Evolutionary conservation across 2,329 filamentous ascomycete genomes (phyloP), one percentile per base, ranked within the genome.

Genomic region (Pseudogymnoascus sp.): DNA sequence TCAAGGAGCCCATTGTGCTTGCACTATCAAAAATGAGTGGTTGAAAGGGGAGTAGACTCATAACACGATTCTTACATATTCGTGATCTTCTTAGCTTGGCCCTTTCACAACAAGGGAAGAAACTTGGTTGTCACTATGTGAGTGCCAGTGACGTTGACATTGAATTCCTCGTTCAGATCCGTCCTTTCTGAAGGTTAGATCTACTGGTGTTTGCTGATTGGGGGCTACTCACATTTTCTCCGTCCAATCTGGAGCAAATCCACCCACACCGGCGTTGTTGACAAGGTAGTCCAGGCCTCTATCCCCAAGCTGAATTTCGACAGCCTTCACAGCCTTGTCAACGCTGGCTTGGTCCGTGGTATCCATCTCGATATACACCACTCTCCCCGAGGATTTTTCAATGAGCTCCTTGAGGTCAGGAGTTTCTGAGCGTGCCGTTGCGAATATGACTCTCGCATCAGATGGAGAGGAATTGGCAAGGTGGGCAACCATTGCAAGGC

Each of bases 401-500:
- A 61, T 16, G 7, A 61, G 25, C 2, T 61, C 28, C 9, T 61
- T 39, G 35, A 61, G 38, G 0, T n/a, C 59, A 22, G 59, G 38
- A 5, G 38, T 30, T 7, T 61, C 16, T n/a, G 28, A 42, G 14
- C 59, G 59, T 9, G 38, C 28, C 16, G 59, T 55, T 30, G 59
- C 59, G 2, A 61, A 41, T 42, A 61, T 9, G 19, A 45, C 16
- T 11, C 25, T 30, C 14, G 16, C 59, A 25, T 41, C 19, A 19
- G n/a, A 60, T 19, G 16, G 28, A 60, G 30, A 11, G 16, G 45
- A 60, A 45, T 60, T 60, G n/a, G 65, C 65, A 36, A 70, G 66
- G 16, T 69, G 66, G n/a, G 60, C 49, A 19, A 63, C 61, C 30
- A 68, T 68, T 28, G 60, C 67, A 3, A 68, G 65, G 12, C 69